A percentile compares a stretch with the other conserved stretches of the same genome.
phyloP scores from a whole-genome alignment of 176 grass and related monocot species.

The Panicum miliaceum region DNA sequence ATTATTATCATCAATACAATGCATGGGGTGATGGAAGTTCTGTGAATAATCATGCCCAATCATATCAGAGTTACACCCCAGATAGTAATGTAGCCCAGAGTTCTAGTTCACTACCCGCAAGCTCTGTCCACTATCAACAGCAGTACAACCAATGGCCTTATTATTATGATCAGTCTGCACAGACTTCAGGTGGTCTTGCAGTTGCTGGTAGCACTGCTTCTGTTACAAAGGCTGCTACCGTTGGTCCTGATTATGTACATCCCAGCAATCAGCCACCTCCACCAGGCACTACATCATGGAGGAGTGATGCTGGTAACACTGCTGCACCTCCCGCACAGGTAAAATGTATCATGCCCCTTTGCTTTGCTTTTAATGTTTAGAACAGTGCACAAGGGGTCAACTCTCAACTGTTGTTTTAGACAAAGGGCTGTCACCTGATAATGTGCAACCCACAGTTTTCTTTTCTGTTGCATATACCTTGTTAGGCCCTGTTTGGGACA shows the following conservation, averaged over 20 bases:
- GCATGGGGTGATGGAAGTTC: conserved; percentile 57
- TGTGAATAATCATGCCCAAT: conserved; percentile 44
- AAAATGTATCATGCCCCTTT: conserved; percentile 29
- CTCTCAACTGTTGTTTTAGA: neutral
- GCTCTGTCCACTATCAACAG: conserved; percentile 64
- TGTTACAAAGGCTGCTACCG: conserved; percentile 28
- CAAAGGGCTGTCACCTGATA: neutral
- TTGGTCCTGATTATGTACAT: conserved; percentile 51
- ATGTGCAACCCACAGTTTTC: neutral
- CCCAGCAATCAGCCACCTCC: conserved; percentile 74
- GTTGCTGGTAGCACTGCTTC: conserved; percentile 34
- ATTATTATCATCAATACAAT: conserved; percentile 80
- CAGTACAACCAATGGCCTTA: conserved; percentile 74
- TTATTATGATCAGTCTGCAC: conserved; percentile 65
- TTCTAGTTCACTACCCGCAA: conserved; percentile 59
- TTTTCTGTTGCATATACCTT: conserved; percentile 9
- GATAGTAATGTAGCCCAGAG: conserved; percentile 46
- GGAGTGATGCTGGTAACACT: conserved; percentile 48
- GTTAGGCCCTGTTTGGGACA: neutral
- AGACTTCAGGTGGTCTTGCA: conserved; percentile 42
- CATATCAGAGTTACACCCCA: conserved; percentile 58
- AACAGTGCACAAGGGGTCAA: neutral
- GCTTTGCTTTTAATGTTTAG: neutral
- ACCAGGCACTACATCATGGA: conserved; percentile 83
- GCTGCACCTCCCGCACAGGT: conserved; percentile 61